Base-by-base conservation (phyloP, 2,329 filamentous ascomycete species). In the Penicillium sp. region DNA sequence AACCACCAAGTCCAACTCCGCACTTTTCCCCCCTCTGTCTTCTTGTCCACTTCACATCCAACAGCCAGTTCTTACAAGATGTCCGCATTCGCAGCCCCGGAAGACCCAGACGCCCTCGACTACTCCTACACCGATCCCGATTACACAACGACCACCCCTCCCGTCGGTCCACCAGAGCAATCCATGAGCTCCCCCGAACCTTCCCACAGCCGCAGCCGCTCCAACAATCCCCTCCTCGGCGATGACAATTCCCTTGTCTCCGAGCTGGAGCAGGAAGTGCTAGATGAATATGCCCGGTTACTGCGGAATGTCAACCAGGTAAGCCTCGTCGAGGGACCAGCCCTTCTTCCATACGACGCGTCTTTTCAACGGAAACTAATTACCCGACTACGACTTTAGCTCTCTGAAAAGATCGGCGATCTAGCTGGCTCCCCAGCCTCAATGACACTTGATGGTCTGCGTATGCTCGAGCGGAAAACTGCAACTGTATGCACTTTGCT, bases 281-380 rank as follows among this genome's bases (percentile, higher is more conserved):
- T 99, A 0, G 93, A 98, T 64, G 95, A 99, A 78, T 99, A 99
- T 73, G 88, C 94, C 68, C 85, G 89, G 14, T 80, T 99, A 35
- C 86, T 94, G 0, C 89, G 90, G 69, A 99, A 98, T 74, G 89
- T 99, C 84, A 96, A 96, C 72, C 90, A 90, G 80, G 95, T 94
- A 78, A 37, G 61, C 7, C 7, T 30, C 30, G 30, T 57, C 26
- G 30, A 26, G 33, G 33, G 59, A 28, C 54, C 13, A 49, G 55
- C 43, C 57, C 19, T 35, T 40, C 37, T 38, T 6, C 11, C 1
- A 4, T 26, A n/a, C 25, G 6, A 30, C 45, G 25, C 45, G 14
- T 48, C 14, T 30, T n/a, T 52, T 2, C 1, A 11, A 4, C 45
- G n/a, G 16, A 30, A n/a, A 10, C 45, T 48, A 30, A 48, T 30